These are phyloP conservation scores for Pyrenophora teres DNA, from an alignment of 2,329 filamentous ascomycete genomes.

Conservation along the genomic window DNA sequence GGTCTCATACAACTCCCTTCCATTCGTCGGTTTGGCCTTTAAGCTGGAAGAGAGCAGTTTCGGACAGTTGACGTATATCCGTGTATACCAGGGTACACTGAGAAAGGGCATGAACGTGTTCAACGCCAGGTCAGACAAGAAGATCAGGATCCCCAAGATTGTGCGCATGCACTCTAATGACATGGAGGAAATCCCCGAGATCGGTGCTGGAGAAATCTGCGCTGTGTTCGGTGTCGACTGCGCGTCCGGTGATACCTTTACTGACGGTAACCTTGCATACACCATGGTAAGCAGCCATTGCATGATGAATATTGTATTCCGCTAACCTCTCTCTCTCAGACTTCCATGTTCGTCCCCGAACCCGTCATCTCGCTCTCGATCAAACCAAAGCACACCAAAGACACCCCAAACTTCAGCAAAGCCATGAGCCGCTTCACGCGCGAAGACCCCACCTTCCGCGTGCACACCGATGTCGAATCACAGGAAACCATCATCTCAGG, in stretches of 20 bases:
- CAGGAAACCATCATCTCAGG: slow-evolving; percentile 98
- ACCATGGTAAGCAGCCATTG: slow-evolving; percentile 66
- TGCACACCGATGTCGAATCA: slow-evolving; percentile 88
- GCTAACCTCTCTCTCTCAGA: slow-evolving; percentile 43
- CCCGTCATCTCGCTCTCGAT: slow-evolving; percentile 98
- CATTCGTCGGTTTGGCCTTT: slow-evolving; percentile 95
- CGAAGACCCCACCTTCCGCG: slow-evolving; percentile 96
- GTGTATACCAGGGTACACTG: slow-evolving; percentile 92
- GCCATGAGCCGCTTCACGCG: slow-evolving; percentile 98
- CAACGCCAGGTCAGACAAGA: slow-evolving; percentile 94
- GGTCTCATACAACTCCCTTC: slow-evolving; percentile 88
- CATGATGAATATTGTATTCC: not conserved
- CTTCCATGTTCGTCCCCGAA: slow-evolving; percentile 97
- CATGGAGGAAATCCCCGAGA: slow-evolving; percentile 94
- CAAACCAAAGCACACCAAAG: slow-evolving; percentile 90
- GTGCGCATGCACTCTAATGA: slow-evolving; percentile 99
- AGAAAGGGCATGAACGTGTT: slow-evolving; percentile 88
- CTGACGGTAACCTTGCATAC: slow-evolving; percentile 88
- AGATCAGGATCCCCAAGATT: slow-evolving; percentile 93
- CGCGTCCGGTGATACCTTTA: slow-evolving; percentile 97
- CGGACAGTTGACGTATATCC: slow-evolving; percentile 96
- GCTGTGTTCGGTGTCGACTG: slow-evolving; percentile 98
- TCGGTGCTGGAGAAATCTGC: slow-evolving; percentile 96
- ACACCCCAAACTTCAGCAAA: slow-evolving; percentile 94
- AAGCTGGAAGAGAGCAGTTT: slow-evolving; percentile 99